Base-by-base conservation (phyloP, 73 alveolate genomes). In the Symbiodinium pilosum region DNA sequence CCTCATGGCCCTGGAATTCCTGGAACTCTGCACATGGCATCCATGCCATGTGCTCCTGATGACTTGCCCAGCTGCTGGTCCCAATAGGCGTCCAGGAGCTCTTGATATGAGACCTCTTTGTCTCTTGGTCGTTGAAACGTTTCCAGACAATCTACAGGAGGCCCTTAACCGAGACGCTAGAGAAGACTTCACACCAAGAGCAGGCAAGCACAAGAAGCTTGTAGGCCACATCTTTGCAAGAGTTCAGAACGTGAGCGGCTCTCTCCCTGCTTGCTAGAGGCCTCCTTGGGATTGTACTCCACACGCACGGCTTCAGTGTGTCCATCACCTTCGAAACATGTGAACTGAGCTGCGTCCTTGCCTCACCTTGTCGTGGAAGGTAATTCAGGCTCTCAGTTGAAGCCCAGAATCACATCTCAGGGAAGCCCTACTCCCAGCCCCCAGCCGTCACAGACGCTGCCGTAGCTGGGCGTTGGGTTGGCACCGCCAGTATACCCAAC, bases 221-320 rank as follows among this genome's bases (percentile, higher is more conserved):
- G 69, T 52, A 28, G 21, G 1, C 21, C 69, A 28, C 69, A 52
- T 20, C 69, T 52, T 52, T 52, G 69, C 69, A 52, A 52, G n/a
- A 52, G 69, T 52, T 52, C 69, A n/a, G n/a, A n/a, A n/a, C n/a
- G n/a, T n/a, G n/a, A n/a, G n/a, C n/a, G n/a, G n/a, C n/a, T n/a
- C n/a, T n/a, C n/a, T n/a, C n/a, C n/a, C n/a, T n/a, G n/a, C n/a
- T n/a, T n/a, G n/a, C n/a, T n/a, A 14, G 21, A 47, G 59, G 88
- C 97, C 97, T 91, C 97, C 40, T 42, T 68, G 21, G 97, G 97
- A n/a, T 91, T 86, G 77, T 91, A 91, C 87, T 91, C 97, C 88
- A 91, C 97, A 16, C 97, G 87, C 47, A 91, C 97, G 0, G 97
- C 97, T 71, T 91, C 97, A 3, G 97, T 91, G 54, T 91, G 97